Conservation (phyloP, 2,329 filamentous ascomycete genomes). For the Neoascochyta sp. region DNA sequence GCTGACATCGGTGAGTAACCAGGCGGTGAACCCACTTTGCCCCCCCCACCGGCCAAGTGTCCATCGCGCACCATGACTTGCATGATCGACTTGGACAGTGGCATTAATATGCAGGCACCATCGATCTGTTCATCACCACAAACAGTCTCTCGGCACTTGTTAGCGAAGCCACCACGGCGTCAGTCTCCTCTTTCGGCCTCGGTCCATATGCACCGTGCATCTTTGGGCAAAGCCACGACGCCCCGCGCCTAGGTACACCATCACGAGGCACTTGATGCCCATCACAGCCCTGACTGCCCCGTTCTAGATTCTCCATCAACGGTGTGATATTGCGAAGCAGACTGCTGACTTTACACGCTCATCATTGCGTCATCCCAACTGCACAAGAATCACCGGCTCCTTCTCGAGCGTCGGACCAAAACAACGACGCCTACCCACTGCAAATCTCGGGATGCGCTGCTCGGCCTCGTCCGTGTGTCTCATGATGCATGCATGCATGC, state of each 20-base stretch:
- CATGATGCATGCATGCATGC: too few relatives aligned
- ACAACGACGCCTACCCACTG: too few relatives aligned
- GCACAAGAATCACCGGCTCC: too few relatives aligned
- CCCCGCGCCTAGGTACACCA: too few relatives aligned
- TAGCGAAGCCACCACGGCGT: slow-evolving; percentile 1
- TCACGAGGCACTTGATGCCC: too few relatives aligned
- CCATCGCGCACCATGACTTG: slow-evolving; percentile 8
- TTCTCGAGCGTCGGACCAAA: too few relatives aligned
- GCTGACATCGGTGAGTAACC: slow-evolving; percentile 10
- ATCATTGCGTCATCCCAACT: too few relatives aligned
- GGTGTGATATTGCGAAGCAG: slow-evolving; percentile 13
- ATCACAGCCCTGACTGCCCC: too few relatives aligned
- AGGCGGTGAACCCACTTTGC: slow-evolving; percentile 5
- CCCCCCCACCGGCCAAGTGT: slow-evolving; percentile 5
- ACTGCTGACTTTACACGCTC: too few relatives aligned
- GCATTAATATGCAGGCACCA: slow-evolving; percentile 8
- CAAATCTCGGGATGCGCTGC: too few relatives aligned
- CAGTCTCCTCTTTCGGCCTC: neutral
- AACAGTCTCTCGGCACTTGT: slow-evolving; percentile 1
- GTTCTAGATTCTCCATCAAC: slow-evolving; percentile 8
- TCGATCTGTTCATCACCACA: slow-evolving; percentile 1
- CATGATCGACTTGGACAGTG: slow-evolving; percentile 4
- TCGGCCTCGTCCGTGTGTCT: too few relatives aligned
- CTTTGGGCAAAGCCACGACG: too few relatives aligned
- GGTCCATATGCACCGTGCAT: slow-evolving; percentile 2